phyloP scores from a whole-genome alignment of 2,329 filamentous ascomycete genomes.

The Pseudogymnoascus sp. region DNA sequence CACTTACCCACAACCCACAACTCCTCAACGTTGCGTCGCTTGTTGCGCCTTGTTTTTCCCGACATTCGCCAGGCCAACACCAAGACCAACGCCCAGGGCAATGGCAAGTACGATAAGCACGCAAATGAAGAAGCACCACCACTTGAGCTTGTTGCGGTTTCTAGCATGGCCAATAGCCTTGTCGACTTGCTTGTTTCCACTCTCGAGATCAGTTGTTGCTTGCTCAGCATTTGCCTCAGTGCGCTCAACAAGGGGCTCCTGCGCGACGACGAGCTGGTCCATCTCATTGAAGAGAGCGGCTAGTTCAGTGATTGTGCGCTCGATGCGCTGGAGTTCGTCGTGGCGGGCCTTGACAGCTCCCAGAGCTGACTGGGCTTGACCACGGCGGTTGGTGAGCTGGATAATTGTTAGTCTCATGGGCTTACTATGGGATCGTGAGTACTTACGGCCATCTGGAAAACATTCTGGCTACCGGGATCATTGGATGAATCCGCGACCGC shows the following conservation, averaged over 20 bases:
- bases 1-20: background rate
- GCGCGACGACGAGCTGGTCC: constrained; percentile 64
- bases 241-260: constrained; percentile 55
- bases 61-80: constrained; percentile 21
- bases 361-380: constrained; percentile 64
- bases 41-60: background rate
- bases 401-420: constrained; percentile 1
- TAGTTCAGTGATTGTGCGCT: constrained; percentile 65
- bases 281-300: constrained; percentile 65
- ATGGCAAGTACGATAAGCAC: constrained; percentile 51
- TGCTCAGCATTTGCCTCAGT: constrained; percentile 59
- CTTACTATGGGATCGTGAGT: constrained; percentile 1
- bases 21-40: background rate
- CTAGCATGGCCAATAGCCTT: constrained; percentile 60
- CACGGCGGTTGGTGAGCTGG: constrained; percentile 53
- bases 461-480: constrained; percentile 70
- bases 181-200: constrained; percentile 62
- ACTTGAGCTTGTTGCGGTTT: constrained; percentile 67
- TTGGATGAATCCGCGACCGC: constrained; percentile 64
- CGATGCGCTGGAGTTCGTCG: constrained; percentile 75
- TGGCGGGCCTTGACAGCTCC: constrained; percentile 74
- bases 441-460: constrained; percentile 75
- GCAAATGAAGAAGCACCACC: constrained; percentile 63
- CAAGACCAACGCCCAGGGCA: constrained; percentile 41
- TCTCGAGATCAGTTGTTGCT: constrained; percentile 58